Evolutionary conservation across 1,284 basidiomycete genomes (phyloP).

Genomic region (Pterulicium gracile): DNA sequence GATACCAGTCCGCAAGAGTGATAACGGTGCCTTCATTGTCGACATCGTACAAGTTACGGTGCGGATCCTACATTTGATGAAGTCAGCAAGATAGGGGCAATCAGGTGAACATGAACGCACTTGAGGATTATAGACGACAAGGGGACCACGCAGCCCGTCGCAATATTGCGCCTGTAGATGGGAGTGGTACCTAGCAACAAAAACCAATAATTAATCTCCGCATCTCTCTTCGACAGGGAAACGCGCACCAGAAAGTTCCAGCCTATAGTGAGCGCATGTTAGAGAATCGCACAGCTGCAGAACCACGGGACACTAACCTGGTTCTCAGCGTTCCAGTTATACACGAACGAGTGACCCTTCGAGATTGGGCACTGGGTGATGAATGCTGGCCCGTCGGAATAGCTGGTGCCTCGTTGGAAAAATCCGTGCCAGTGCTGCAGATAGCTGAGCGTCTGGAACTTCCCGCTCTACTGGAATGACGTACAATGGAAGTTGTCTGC

Average conservation of each 20-base stretch:
- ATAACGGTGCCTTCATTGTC: no score
- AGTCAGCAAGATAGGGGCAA: no score
- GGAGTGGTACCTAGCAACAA: constrained; percentile 33
- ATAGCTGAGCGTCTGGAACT: background rate
- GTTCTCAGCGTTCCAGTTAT: constrained; percentile 20
- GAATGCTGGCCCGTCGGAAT: constrained; percentile 27
- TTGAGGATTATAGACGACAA: no score
- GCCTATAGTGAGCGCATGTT: background rate
- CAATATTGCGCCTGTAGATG: no score
- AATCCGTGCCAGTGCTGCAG: constrained; percentile 40
- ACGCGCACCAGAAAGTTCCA: constrained; percentile 29
- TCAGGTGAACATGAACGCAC: no score
- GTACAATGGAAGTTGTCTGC: constrained; percentile 17
- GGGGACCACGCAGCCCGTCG: no score
- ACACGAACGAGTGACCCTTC: constrained; percentile 20
- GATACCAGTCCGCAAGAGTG: no score
- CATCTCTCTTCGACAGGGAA: no score
- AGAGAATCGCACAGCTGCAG: background rate
- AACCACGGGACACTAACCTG: constrained; percentile 17
- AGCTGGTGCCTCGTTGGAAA: constrained; percentile 25
- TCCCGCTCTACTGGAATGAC: constrained; percentile 1
- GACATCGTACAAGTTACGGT: no score
- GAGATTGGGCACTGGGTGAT: constrained; percentile 35
- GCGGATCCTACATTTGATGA: no score
- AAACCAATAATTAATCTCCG: no score